Percentiles rank a stretch among this genome's conserved stretches.
Evolutionary conservation across 1,284 basidiomycete species (phyloP).

Genomic region (Anthracocystis setariae): DNA sequence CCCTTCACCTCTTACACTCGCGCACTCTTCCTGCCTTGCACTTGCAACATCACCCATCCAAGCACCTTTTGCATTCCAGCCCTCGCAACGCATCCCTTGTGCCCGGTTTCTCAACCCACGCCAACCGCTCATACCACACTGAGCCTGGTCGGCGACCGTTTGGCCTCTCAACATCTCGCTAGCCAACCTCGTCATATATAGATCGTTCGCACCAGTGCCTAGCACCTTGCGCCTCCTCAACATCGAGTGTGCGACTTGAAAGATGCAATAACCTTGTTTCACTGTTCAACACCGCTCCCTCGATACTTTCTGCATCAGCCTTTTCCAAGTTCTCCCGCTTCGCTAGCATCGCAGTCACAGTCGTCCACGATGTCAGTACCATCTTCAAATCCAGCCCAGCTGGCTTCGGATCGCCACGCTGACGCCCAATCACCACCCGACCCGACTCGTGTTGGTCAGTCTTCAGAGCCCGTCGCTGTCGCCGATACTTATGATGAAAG

Average conservation of each 20-base stretch:
- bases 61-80: not conserved
- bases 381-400: slow-evolving; percentile 1
- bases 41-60: not conserved
- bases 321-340: not conserved
- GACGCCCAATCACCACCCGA: not conserved
- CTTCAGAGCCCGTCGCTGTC: slow-evolving; percentile 1
- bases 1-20: not conserved
- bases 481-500: slow-evolving; percentile 30
- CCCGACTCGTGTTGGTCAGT: slow-evolving; percentile 5
- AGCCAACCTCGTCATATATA: too few relatives aligned
- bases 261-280: not conserved
- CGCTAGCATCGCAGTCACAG: not conserved
- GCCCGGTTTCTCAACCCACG: too few relatives aligned
- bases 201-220: too few relatives aligned
- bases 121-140: too few relatives aligned
- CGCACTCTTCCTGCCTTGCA: too few relatives aligned
- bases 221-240: too few relatives aligned
- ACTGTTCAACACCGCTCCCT: not conserved
- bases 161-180: too few relatives aligned
- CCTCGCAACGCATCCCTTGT: too few relatives aligned
- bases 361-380: not conserved
- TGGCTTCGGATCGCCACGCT: not conserved
- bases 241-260: not conserved
- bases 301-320: too few relatives aligned
- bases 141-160: too few relatives aligned